Percentiles rank a stretch among this genome's conserved stretches.
These are phyloP conservation scores for Piper longum DNA, from an alignment of 164 flowering plant genomes.

Conservation along the genomic window DNA sequence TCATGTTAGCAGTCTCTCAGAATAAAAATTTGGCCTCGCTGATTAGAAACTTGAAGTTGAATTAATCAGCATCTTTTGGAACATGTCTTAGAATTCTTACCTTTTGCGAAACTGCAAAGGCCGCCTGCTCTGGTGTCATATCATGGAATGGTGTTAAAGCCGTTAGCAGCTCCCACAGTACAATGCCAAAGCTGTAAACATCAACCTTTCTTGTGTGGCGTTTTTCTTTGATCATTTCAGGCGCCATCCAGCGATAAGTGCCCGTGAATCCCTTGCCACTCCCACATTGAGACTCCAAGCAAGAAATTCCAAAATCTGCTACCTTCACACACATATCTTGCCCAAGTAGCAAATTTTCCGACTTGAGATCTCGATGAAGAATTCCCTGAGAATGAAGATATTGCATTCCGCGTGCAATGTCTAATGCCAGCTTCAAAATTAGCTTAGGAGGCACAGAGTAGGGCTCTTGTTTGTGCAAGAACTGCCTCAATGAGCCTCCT, in stretches of 20 bases:
- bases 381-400: conserved; percentile 82
- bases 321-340: conserved; percentile 82
- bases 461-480: conserved; percentile 86
- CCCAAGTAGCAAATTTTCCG: conserved; percentile 78
- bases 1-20: too few relatives aligned
- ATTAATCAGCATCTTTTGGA: not conserved
- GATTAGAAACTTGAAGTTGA: too few relatives aligned
- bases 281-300: conserved; percentile 79
- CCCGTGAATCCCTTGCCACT: conserved; percentile 80
- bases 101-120: conserved; percentile 94
- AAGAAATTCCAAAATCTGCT: conserved; percentile 95
- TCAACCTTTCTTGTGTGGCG: conserved; percentile 86
- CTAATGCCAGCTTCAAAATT: conserved; percentile 64
- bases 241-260: conserved; percentile 99
- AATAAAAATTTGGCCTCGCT: too few relatives aligned
- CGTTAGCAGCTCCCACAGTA: conserved; percentile 90
- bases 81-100: conserved; percentile 18
- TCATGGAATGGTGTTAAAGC: conserved; percentile 80
- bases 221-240: conserved; percentile 89
- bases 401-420: conserved; percentile 85
- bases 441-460: conserved; percentile 57
- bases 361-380: conserved; percentile 89
- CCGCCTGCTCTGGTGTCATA: conserved; percentile 98
- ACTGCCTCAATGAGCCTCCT: conserved; percentile 75
- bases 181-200: conserved; percentile 91